Percentiles rank a stretch among this genome's conserved stretches.
Evolutionary conservation across 78 protist genomes (phyloP).

Genomic region (Dictyostelium firmibasis): DNA sequence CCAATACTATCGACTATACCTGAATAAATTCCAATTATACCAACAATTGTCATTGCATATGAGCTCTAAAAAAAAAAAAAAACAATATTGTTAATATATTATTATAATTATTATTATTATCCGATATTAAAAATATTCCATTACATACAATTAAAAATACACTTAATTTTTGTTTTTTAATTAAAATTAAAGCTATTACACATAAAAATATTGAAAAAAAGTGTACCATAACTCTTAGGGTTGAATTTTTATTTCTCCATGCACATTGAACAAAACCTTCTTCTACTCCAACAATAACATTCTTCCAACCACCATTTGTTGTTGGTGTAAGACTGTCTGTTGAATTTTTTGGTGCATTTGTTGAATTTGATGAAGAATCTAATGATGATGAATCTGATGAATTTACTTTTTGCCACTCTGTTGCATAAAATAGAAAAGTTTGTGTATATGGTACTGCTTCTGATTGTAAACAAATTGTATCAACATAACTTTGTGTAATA

Average conservation of each 20-base stretch:
- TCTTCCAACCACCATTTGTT: neutral
- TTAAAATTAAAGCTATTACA: neutral
- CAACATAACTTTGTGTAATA: neutral
- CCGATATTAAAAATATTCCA: no score
- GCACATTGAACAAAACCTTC: neutral
- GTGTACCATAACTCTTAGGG: neutral
- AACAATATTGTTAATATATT: no score
- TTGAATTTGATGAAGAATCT: neutral
- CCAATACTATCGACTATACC: neutral
- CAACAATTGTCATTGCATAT: neutral
- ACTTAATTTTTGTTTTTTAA: neutral
- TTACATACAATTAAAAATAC: neutral
- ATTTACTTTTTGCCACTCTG: neutral
- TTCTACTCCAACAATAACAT: neutral
- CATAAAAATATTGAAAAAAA: neutral
- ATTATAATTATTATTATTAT: neutral
- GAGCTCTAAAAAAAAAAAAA: neutral
- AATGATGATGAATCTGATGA: neutral
- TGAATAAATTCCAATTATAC: neutral
- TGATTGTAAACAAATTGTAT: neutral
- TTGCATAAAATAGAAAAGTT: neutral
- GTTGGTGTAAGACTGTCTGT: neutral
- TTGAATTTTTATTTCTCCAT: neutral
- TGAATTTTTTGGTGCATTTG: neutral
- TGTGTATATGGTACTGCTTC: neutral